Percentiles rank a stretch among this genome's conserved stretches.
Conservation (phyloP, 495 filamentous ascomycete species). For the Cudoniella acicularis region DNA sequence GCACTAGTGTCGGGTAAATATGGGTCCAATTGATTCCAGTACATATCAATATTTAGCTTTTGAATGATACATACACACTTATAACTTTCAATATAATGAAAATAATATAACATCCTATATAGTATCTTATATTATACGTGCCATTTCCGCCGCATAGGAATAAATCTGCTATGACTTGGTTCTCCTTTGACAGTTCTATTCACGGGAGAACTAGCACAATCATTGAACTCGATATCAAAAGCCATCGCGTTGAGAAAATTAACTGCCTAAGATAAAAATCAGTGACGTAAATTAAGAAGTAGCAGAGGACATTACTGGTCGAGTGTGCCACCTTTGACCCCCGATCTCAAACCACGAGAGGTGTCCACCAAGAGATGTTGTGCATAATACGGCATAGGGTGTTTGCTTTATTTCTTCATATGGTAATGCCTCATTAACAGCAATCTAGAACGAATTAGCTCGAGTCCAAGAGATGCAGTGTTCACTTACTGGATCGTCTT, state of each 20-base stretch:
- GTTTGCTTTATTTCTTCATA: constrained; percentile 77
- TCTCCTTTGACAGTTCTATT: too few species aligned
- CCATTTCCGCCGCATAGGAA: too few species aligned
- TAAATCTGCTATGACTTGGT: too few species aligned
- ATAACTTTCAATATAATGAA: too few species aligned
- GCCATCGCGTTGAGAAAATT: constrained; percentile 53
- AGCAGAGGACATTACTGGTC: constrained; percentile 53
- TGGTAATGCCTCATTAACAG: constrained; percentile 68
- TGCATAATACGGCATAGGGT: constrained; percentile 77
- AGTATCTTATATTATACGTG: too few species aligned
- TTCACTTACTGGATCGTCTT: constrained; percentile 75
- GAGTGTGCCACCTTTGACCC: constrained; percentile 74
- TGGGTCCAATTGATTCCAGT: too few species aligned
- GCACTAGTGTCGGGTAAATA: too few species aligned
- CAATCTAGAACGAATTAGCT: constrained; percentile 57
- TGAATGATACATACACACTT: too few species aligned
- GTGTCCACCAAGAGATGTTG: constrained; percentile 84
- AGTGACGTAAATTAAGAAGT: constrained; percentile 10
- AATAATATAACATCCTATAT: too few species aligned
- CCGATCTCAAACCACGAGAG: constrained; percentile 88
- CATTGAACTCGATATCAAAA: constrained; percentile 44
- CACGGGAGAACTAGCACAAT: too few species aligned
- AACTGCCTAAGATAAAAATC: constrained; percentile 31
- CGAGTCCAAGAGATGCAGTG: background rate
- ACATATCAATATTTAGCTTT: too few species aligned